Percentiles rank a stretch among this genome's conserved stretches.
These are phyloP conservation scores for Alternaria brassicae DNA, from an alignment of 2,329 filamentous ascomycete genomes.

Conservation along the genomic window DNA sequence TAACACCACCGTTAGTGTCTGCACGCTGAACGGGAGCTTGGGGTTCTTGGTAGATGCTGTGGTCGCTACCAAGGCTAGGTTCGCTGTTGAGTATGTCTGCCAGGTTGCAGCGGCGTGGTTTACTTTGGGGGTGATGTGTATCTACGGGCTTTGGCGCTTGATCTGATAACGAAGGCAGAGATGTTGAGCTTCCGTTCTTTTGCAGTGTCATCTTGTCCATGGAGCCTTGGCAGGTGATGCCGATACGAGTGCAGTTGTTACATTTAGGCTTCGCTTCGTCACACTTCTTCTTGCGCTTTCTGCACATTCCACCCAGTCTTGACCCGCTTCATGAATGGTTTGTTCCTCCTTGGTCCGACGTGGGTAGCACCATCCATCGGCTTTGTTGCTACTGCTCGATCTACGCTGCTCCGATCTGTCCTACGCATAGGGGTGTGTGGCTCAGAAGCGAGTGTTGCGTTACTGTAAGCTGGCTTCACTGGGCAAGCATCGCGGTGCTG, in stretches of 20 bases:
- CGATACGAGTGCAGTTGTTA: conserved; percentile 85
- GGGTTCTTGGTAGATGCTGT: conserved; percentile 28
- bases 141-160: conserved; percentile 52
- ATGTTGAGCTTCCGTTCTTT: conserved; percentile 69
- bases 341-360: conserved; percentile 51
- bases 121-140: conserved; percentile 46
- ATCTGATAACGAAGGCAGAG: conserved; percentile 59
- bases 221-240: conserved; percentile 89
- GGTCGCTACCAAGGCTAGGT: conserved; percentile 6
- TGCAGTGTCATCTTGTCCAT: conserved; percentile 77
- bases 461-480: conserved; percentile 15
- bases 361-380: conserved; percentile 52
- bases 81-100: conserved; percentile 29
- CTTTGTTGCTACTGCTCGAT: conserved; percentile 44
- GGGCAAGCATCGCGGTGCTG: conserved; percentile 27
- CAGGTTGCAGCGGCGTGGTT: neutral
- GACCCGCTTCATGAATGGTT: conserved; percentile 87
- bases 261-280: conserved; percentile 88
- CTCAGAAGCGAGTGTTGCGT: conserved; percentile 4
- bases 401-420: conserved; percentile 7
- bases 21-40: conserved; percentile 39
- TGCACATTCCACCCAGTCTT: conserved; percentile 93
- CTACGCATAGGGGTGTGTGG: neutral
- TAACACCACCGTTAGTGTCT: conserved; percentile 54
- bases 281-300: conserved; percentile 93